Base-by-base conservation (phyloP, 495 filamentous ascomycete species). In the Penicillium salamii region DNA sequence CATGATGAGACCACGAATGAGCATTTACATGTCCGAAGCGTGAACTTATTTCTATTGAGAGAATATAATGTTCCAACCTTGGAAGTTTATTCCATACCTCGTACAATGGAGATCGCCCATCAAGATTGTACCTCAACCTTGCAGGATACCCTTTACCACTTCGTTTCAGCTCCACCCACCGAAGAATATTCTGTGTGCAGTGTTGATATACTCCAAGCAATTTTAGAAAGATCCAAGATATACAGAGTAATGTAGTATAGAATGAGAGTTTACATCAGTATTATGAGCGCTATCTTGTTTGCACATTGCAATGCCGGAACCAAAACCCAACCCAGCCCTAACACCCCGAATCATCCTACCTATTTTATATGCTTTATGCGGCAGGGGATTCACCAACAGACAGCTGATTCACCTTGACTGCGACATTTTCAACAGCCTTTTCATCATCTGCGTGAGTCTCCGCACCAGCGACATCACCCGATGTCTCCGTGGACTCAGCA, bases 321-420 rank as follows among this genome's bases (percentile, higher is more conserved):
- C 33, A 7, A 33, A 33, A 21, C 8, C 23, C 23, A 26, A 26
- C 23, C n/a, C n/a, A n/a, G 14, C 21, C 21, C 36, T 18, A 2
- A 32, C 11, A 36, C 11, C 26, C 32, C 17, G 26, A 40, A 14
- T 26, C 31, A 32, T 26, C 19, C 20, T 13, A 21, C 45, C 35
- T 28, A 23, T 14, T 54, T 48, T 46, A 38, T 52, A 9, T 24
- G 39, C 19, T 54, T 53, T 63, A 63, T 54, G 45, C 60, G 5
- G 59, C 44, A 32, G 37, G 53, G 20, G 41, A 20, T 39, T 59
- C 53, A 20, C 52, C 46, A 15, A 26, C 32, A 5, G 44, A 19
- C 1, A 61, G 19, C 47, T 54, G 57, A 21, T 59, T 41, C 8
- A 60, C 49, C 23, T 53, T 53, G 14, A 53, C 50, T 11, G 58